A percentile compares a stretch with the other conserved stretches of the same genome.
Evolutionary conservation across 345 rosid species (phyloP).

Genomic region (Euphorbia lathyris): DNA sequence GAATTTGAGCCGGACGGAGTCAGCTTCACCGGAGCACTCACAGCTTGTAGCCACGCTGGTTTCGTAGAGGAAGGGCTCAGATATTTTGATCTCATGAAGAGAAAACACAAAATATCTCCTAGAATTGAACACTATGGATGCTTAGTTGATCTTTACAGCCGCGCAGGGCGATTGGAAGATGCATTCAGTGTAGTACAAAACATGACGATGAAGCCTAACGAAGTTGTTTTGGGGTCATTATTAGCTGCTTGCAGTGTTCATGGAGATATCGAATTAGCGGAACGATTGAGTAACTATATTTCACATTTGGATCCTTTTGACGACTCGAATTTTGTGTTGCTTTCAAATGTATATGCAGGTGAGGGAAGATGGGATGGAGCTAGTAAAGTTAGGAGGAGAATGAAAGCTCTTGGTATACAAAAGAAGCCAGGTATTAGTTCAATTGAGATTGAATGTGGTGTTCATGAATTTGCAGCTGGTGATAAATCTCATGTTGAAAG

Average conservation of each 20-base stretch:
- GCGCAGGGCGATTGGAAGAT: constrained; percentile 75
- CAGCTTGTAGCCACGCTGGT: constrained; percentile 36
- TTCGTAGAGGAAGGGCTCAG: constrained; percentile 56
- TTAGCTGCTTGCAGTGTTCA: constrained; percentile 63
- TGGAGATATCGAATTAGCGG: constrained; percentile 54
- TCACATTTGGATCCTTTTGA: constrained; percentile 41
- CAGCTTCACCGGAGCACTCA: constrained; percentile 29
- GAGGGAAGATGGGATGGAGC: constrained; percentile 75
- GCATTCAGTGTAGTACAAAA: constrained; percentile 48
- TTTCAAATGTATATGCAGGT: constrained; percentile 67
- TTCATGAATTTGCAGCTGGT: constrained; percentile 64
- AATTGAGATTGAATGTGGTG: constrained; percentile 51
- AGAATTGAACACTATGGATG: constrained; percentile 84
- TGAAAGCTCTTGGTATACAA: constrained; percentile 67
- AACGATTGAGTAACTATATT: constrained; percentile 45
- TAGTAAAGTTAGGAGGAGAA: constrained; percentile 56
- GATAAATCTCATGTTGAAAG: constrained; percentile 53
- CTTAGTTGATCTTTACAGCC: constrained; percentile 79
- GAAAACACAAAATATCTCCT: constrained; percentile 46
- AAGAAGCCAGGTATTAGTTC: constrained; percentile 75
- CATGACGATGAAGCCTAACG: constrained; percentile 81
- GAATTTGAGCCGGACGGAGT: constrained; percentile 23
- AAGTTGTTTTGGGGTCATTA: constrained; percentile 69
- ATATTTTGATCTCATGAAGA: constrained; percentile 53
- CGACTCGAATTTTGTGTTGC: constrained; percentile 67